A percentile compares a stretch with the other conserved stretches of the same genome.
Evolutionary conservation across 1,284 basidiomycete genomes (phyloP).

Genomic region (Chondrostereum purpureum): DNA sequence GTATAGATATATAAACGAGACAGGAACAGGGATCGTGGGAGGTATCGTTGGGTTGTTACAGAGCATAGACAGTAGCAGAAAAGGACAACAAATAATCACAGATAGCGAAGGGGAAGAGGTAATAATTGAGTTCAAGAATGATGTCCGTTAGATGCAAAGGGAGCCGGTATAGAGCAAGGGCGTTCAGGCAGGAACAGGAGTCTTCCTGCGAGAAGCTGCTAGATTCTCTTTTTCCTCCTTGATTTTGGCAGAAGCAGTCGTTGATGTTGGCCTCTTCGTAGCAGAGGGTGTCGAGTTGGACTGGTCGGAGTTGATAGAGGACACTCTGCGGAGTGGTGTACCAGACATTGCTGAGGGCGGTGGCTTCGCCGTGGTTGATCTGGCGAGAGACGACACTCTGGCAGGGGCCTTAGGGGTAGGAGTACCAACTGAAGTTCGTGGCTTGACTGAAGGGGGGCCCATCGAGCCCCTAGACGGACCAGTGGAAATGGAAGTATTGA

Average conservation of each 20-base stretch:
- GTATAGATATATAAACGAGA: no score
- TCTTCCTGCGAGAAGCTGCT: no score
- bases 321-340: slow-evolving; percentile 16
- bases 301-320: slow-evolving; percentile 11
- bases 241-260: neutral
- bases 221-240: slow-evolving; percentile 5
- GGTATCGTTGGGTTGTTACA: no score
- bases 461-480: slow-evolving; percentile 30
- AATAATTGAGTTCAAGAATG: no score
- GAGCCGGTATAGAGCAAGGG: neutral
- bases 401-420: slow-evolving; percentile 24
- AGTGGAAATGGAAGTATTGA: slow-evolving; percentile 24
- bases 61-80: no score
- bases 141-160: no score
- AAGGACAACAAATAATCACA: no score
- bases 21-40: no score
- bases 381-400: slow-evolving; percentile 26
- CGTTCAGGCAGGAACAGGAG: neutral
- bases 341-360: slow-evolving; percentile 22
- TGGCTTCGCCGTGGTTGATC: slow-evolving; percentile 17
- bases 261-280: neutral
- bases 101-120: no score
- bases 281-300: slow-evolving; percentile 1
- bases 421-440: slow-evolving; percentile 31
- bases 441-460: slow-evolving; percentile 39